A percentile compares a stretch with the other conserved stretches of the same genome.
Conservation (phyloP, 192 early-diverging fungal genomes). For the Thamnidium elegans region DNA sequence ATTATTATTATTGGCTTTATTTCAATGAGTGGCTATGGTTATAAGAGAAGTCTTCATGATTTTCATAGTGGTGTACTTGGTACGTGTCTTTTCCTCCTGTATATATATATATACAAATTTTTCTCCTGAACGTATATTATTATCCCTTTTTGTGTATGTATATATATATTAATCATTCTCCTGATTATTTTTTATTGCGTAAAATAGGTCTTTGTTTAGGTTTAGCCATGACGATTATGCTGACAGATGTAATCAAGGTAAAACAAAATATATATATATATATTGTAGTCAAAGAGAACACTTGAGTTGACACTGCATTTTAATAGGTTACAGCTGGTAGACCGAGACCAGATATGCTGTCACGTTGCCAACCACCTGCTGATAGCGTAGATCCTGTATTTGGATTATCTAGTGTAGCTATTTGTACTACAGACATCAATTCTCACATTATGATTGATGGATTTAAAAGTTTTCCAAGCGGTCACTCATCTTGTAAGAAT, state of each 20-base stretch:
- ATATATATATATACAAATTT: too few species aligned
- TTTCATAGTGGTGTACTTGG: slow-evolving; percentile 43
- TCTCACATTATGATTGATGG: slow-evolving; percentile 63
- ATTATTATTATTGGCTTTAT: slow-evolving; percentile 34
- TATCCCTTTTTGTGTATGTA: too few species aligned
- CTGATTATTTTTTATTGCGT: neutral
- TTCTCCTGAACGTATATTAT: too few species aligned
- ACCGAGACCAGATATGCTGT: slow-evolving; percentile 54
- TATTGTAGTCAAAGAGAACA: too few species aligned
- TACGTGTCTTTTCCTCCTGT: slow-evolving; percentile 1
- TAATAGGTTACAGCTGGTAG: slow-evolving; percentile 44
- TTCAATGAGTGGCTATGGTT: slow-evolving; percentile 14
- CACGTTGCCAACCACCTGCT: slow-evolving; percentile 41
- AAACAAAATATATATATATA: too few species aligned
- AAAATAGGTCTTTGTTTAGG: slow-evolving; percentile 40
- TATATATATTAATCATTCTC: neutral
- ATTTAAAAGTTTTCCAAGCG: slow-evolving; percentile 84
- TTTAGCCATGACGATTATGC: slow-evolving; percentile 43
- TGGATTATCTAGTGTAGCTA: slow-evolving; percentile 54
- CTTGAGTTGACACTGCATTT: neutral
- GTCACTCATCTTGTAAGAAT: slow-evolving; percentile 74
- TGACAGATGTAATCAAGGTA: slow-evolving; percentile 49
- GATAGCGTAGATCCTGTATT: slow-evolving; percentile 49
- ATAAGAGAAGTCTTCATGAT: slow-evolving; percentile 38
- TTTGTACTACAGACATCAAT: slow-evolving; percentile 56